Conservation (phyloP, 139 green algal genomes). For the Pleodorina starrii region DNA sequence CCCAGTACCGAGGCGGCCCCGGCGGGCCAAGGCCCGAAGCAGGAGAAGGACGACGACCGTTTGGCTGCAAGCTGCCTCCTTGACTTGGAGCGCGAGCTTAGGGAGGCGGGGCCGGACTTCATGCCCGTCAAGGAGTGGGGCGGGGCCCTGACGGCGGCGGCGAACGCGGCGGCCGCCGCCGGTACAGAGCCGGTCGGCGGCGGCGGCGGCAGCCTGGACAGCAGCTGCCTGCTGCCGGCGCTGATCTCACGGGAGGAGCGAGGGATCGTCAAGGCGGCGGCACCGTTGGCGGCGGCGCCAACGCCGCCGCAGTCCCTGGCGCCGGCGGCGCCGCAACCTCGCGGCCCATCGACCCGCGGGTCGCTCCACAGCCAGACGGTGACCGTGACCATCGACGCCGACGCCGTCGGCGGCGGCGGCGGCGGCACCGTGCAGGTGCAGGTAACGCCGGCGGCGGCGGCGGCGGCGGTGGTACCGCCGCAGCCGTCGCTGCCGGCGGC, state of each 20-base stretch:
- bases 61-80: too few species aligned
- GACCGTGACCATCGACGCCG: slow-evolving; percentile 25
- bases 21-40: too few species aligned
- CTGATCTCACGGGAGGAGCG: not conserved
- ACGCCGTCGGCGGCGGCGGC: not conserved
- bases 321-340: too few species aligned
- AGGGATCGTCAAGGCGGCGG: not conserved
- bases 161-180: not conserved
- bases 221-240: not conserved
- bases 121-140: not conserved
- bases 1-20: not conserved
- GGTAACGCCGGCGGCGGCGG: not conserved
- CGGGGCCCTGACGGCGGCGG: not conserved
- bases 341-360: slow-evolving; percentile 7
- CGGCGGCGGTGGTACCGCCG: not conserved
- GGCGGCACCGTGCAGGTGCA: not conserved
- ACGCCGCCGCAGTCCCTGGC: not conserved
- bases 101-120: not conserved
- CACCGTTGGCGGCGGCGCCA: not conserved
- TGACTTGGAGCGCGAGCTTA: too few species aligned
- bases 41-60: too few species aligned
- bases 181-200: not conserved
- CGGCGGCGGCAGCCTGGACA: not conserved
- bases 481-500: not conserved
- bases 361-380: slow-evolving; percentile 48